Evolutionary conservation across 345 rosid species (phyloP).

Genomic region (Excoecaria agallocha): DNA sequence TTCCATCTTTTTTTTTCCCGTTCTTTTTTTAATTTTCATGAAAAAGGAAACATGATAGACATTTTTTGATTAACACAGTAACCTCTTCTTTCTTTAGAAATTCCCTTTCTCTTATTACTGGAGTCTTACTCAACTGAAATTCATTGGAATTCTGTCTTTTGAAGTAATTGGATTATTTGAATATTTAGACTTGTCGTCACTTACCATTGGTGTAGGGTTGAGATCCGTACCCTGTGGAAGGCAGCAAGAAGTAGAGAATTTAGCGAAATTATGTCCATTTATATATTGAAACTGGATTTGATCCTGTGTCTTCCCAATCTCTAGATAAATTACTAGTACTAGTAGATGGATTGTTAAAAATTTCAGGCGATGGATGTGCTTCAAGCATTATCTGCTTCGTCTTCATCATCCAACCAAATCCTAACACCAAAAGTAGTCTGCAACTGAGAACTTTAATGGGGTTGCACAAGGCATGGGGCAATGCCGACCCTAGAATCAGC

Average conservation of each 20-base stretch:
- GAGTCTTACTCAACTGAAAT: no score
- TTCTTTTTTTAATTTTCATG: no score
- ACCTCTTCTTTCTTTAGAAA: no score
- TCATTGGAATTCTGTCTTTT: no score
- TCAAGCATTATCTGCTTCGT: conserved; percentile 27
- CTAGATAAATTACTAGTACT: conserved; percentile 31
- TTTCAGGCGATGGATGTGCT: conserved; percentile 32
- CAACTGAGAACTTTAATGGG: neutral
- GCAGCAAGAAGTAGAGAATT: no score
- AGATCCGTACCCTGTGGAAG: no score
- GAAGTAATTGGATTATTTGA: no score
- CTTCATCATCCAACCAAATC: conserved; percentile 4
- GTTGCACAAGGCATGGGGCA: neutral
- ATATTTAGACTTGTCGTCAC: no score
- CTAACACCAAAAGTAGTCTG: neutral
- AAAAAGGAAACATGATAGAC: no score
- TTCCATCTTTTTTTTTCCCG: no score
- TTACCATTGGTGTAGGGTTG: conserved; percentile 57
- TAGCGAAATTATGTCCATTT: conserved; percentile 22
- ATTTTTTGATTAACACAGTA: no score
- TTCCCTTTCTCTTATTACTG: no score
- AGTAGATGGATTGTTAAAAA: conserved; percentile 7
- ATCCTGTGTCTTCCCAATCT: conserved; percentile 41
- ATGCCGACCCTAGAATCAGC: conserved; percentile 2
- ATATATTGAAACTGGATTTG: conserved; percentile 25